Evolutionary conservation across 2,329 filamentous ascomycete species (phyloP), one percentile per base, ranked within the genome.

Genomic region (Phialophora tarda): DNA sequence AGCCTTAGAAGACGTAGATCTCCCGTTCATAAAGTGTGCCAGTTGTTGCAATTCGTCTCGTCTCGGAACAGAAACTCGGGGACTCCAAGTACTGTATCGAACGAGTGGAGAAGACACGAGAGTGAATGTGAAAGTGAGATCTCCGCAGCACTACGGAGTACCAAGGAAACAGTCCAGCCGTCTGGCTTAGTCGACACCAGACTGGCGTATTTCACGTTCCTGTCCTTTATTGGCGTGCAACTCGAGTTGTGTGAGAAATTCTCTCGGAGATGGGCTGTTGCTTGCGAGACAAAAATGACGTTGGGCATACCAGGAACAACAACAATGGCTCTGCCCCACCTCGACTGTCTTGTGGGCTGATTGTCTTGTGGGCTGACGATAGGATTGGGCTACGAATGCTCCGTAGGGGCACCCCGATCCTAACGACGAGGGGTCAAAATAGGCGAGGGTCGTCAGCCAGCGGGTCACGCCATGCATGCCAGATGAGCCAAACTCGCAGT

Each of bases 221-320:
- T n/a, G 38, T n/a, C 38, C 38, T 7, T n/a, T n/a, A 5, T n/a
- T 44, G 14, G 6, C 8, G 38, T 44, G 17, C 38, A 44, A 17
- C 17, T 44, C 17, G 38, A 17, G 21, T 24, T 26, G 21, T 51
- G 21, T 8, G 24, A 51, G n/a, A 51, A 48, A 26, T 44, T n/a
- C 6, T 44, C 38, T 44, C 14, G 38, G 17, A n/a, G 14, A 51
- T 11, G 48, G 10, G 3, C n/a, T 51, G 21, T 51, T 51, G 8
- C 10, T 51, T 12, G 48, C 48, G 23, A 26, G 21, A 28, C 14
- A 23, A 28, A 14, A 23, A 59, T 59, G 44, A 59, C 57, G 57
- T 59, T 59, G 41, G 44, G 57, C 23, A 26, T 2, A 17, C 24
- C 44, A 59, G 57, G 57, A 50, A 59, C 57, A 34, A 48, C 21